Evolutionary conservation across 441 rosid species (phyloP), one percentile per base, ranked within the genome.

Genomic region (Pelargonium myrrhifolium): DNA sequence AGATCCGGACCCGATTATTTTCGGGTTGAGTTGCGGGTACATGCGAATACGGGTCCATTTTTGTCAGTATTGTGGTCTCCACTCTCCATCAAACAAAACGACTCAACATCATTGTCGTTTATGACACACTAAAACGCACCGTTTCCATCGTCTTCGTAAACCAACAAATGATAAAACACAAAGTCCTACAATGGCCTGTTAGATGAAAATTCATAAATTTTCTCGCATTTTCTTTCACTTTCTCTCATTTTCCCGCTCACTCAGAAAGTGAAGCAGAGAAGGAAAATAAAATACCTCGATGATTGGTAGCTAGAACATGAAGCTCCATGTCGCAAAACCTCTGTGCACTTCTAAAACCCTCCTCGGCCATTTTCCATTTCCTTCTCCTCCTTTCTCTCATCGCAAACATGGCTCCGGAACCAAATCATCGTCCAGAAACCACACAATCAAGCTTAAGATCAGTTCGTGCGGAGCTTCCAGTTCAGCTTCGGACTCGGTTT

Each of bases 161-260:
- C 14, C 55, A 3, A 47, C 51, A 3, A 45, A 11, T n/a, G 17
- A 15, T 14, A 2, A 5, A 7, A 49, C 56, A 49, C 4, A 49
- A 5, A 1, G 8, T 17, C 58, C 0, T 9, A 26, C 42, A 39
- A 39, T 39, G 42, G 1, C 42, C 42, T 39, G 42, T 37, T 37
- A 37, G 26, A 18, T 18, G 20, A 56, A 56, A 56, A 7, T 47
- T 24, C 28, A 4, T 24, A 7, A 56, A 20, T 56, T 56, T 56
- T 56, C 61, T 56, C 58, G 58, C 58, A 51, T 17, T 51, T 51
- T 51, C 58, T 51, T 1, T 51, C 58, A 15, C 58, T 51, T 51
- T 51, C 58, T 51, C 61, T 9, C 61, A 20, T 56, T 56, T 56
- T 56, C 61, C 61, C 61, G 61, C 28, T 56, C 28, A 24, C 61